A percentile compares a stretch with the other conserved stretches of the same genome.
phyloP scores from a whole-genome alignment of 192 early-diverging fungal species.

The Entomortierella lignicola region DNA sequence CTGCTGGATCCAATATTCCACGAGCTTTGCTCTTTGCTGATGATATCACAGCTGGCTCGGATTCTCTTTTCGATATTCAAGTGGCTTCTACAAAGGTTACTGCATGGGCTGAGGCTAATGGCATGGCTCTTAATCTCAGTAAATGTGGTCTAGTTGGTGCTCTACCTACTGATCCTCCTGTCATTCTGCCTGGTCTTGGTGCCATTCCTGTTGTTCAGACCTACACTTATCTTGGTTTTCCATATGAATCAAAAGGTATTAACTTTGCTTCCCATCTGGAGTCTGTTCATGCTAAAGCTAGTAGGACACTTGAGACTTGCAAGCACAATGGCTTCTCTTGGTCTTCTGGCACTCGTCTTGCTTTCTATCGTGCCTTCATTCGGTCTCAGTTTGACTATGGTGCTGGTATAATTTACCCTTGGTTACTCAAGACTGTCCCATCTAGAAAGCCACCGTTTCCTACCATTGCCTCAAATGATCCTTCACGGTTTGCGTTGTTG shows the following conservation, averaged over 20 bases:
- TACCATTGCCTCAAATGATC: too few species aligned
- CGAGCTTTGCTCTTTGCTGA: conserved; percentile 10
- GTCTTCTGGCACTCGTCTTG: not conserved
- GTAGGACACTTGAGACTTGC: not conserved
- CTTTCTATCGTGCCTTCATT: conserved; percentile 1
- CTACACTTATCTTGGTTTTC: conserved; percentile 11
- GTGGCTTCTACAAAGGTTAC: not conserved
- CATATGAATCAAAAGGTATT: not conserved
- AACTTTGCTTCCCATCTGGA: not conserved
- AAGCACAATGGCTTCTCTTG: too few species aligned
- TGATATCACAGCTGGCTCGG: not conserved
- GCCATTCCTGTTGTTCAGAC: not conserved
- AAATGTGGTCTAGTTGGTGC: conserved; percentile 7
- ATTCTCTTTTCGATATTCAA: not conserved
- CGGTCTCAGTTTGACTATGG: conserved; percentile 10
- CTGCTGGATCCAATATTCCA: not conserved
- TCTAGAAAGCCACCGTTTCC: too few species aligned
- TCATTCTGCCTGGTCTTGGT: conserved; percentile 5
- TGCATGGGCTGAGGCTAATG: too few species aligned
- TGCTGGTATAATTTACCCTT: conserved; percentile 6
- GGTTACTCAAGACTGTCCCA: not conserved
- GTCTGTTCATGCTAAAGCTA: not conserved
- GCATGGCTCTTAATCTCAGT: not conserved
- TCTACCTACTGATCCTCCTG: not conserved
- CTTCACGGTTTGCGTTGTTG: too few species aligned